Conservation (phyloP, 805 yeast genomes). For the Lachancea sp. region DNA sequence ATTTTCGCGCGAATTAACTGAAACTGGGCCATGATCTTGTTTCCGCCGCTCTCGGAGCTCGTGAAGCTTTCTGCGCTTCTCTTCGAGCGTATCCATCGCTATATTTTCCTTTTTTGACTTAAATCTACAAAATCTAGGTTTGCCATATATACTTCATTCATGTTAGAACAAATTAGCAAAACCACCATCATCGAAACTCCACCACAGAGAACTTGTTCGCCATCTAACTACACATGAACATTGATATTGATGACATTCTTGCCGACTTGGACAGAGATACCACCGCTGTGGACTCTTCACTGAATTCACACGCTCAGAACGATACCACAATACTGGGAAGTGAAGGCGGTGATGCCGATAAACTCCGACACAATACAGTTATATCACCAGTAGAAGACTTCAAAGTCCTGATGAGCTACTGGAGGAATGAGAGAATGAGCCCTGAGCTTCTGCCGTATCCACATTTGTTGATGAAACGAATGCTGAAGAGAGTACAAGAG, state of each 20-base stretch:
- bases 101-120: neutral
- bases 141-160: neutral
- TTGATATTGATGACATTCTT: conserved; percentile 66
- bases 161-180: neutral
- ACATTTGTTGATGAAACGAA: conserved; percentile 47
- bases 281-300: conserved; percentile 28
- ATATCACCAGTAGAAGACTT: conserved; percentile 23
- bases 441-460: conserved; percentile 84
- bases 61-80: conserved; percentile 44
- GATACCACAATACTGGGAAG: conserved; percentile 18
- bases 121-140: neutral
- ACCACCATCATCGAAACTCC: neutral
- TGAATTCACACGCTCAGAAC: conserved; percentile 16
- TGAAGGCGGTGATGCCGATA: conserved; percentile 2
- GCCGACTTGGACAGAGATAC: conserved; percentile 53
- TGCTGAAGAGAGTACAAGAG: conserved; percentile 52
- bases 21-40: conserved; percentile 17
- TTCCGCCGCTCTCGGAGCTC: conserved; percentile 46
- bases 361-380: conserved; percentile 4
- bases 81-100: conserved; percentile 37
- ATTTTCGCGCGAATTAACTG: conserved; percentile 1
- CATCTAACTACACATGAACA: conserved; percentile 25
- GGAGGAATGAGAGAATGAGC: conserved; percentile 80
- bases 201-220: neutral
- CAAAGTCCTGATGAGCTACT: conserved; percentile 46